phyloP scores from a whole-genome alignment of 2,329 filamentous ascomycete genomes.

The Venturia nashicola region DNA sequence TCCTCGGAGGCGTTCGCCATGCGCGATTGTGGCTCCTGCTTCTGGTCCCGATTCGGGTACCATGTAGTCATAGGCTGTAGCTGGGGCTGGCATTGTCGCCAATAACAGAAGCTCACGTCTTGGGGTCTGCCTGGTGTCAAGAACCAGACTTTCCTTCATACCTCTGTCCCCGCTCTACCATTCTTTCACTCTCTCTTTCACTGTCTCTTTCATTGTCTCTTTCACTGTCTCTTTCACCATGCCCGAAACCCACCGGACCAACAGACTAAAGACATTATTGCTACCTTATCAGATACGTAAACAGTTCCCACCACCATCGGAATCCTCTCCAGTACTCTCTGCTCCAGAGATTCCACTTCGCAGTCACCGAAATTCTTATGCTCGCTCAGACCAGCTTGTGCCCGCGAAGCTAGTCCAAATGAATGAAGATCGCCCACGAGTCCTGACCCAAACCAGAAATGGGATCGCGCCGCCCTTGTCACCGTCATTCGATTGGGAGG shows the following conservation, averaged over 20 bases:
- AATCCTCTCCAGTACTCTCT: neutral
- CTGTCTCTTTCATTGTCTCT: neutral
- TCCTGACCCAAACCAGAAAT: neutral
- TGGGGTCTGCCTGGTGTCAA: neutral
- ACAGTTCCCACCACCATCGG: neutral
- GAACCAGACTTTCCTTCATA: neutral
- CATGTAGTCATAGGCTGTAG: neutral
- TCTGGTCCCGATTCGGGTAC: neutral
- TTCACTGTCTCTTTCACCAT: neutral
- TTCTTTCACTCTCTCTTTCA: neutral
- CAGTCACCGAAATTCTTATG: neutral
- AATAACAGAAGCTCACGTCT: neutral
- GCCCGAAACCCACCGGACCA: neutral
- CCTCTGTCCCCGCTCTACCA: neutral
- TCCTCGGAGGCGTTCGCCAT: neutral
- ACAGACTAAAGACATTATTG: neutral
- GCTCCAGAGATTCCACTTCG: neutral
- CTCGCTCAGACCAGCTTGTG: neutral
- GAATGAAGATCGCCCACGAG: neutral
- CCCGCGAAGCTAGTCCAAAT: neutral
- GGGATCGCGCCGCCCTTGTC: neutral
- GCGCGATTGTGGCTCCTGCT: neutral
- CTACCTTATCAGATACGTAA: neutral
- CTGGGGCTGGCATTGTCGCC: neutral
- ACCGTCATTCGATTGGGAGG: neutral